phyloP scores from a whole-genome alignment of 1,139 yeast genomes.

The Kodamaea sp. region DNA sequence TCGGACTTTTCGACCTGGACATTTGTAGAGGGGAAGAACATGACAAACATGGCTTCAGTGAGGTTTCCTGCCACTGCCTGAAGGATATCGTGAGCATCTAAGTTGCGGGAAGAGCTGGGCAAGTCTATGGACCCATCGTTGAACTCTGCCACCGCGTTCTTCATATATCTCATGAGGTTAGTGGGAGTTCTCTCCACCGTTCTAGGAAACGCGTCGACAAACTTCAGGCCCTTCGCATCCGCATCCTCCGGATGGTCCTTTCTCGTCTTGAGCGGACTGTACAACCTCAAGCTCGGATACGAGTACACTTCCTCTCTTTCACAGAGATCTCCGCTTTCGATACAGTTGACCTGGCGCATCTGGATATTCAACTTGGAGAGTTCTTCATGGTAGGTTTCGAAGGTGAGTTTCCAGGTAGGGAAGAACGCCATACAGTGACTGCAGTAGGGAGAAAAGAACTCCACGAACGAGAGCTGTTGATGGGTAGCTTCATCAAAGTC shows the following conservation, averaged over 20 bases:
- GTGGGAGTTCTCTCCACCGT: slow-evolving; percentile 47
- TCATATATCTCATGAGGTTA: slow-evolving; percentile 52
- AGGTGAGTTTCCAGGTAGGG: slow-evolving; percentile 42
- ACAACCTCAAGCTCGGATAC: slow-evolving; percentile 63
- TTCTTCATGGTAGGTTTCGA: slow-evolving; percentile 37
- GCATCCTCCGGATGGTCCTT: slow-evolving; percentile 29
- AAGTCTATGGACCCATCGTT: slow-evolving; percentile 36
- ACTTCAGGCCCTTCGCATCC: slow-evolving; percentile 32
- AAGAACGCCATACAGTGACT: slow-evolving; percentile 66
- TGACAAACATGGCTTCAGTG: slow-evolving; percentile 52
- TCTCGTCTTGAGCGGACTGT: slow-evolving; percentile 44
- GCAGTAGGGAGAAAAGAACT: slow-evolving; percentile 47
- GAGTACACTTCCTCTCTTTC: slow-evolving; percentile 53
- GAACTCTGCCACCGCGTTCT: slow-evolving; percentile 51
- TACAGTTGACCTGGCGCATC: slow-evolving; percentile 72
- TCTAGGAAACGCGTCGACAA: slow-evolving; percentile 49
- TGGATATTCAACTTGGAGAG: slow-evolving; percentile 45
- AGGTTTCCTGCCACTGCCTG: slow-evolving; percentile 49
- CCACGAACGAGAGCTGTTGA: slow-evolving; percentile 45
- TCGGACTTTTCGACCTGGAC: slow-evolving; percentile 43
- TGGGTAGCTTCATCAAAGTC: slow-evolving; percentile 48
- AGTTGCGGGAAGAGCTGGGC: slow-evolving; percentile 39
- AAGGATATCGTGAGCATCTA: slow-evolving; percentile 35
- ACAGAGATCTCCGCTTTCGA: slow-evolving; percentile 72
- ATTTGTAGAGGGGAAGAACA: slow-evolving; percentile 63